Evolutionary conservation across 163 green algal species (phyloP), one percentile per base, ranked within the genome.

Genomic region (Volvox carteri): DNA sequence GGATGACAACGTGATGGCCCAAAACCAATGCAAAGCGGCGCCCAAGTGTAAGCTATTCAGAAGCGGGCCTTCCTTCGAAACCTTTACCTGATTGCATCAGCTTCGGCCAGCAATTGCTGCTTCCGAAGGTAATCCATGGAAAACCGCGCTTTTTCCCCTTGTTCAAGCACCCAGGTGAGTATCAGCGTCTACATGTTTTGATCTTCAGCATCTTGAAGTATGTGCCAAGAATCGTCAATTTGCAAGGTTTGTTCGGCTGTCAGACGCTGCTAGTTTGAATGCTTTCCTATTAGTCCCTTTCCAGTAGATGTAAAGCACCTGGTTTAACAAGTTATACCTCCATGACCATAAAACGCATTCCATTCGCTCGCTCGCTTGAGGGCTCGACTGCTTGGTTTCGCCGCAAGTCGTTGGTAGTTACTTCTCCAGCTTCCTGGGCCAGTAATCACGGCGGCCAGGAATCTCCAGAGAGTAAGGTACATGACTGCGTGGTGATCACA

Each of bases 51-150:
- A 65, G 54, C 54, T 65, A 65, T 30, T 7, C 54, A 65, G 19
- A 65, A 65, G 54, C 54, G 25, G 54, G 54, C 28, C 28, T 65
- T 65, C 54, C 7, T 65, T 19, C 7, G 8, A 65, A 23, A 54
- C 42, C 4, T 42, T n/a, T n/a, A 77, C 78, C 60, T 76, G 46
- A 86, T 37, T 4, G 41, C 28, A 48, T 77, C 78, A 1, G 58
- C 58, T 44, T 77, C 42, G 14, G 39, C 58, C 28, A 67, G 42
- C 8, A 86, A 65, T 44, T 77, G 60, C 60, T 86, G 41, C 60
- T 48, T 77, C 0, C 42, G 58, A 0, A 86, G 28, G 42, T 86
- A 86, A 19, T 86, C 78, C 78, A 86, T 86, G 2, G 33, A 19
- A 18, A 65, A 65, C 5, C 16, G 50, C 16, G 50, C 50, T 60